Conservation (phyloP, 2,329 filamentous ascomycete genomes). For the Metarhizium humberi region DNA sequence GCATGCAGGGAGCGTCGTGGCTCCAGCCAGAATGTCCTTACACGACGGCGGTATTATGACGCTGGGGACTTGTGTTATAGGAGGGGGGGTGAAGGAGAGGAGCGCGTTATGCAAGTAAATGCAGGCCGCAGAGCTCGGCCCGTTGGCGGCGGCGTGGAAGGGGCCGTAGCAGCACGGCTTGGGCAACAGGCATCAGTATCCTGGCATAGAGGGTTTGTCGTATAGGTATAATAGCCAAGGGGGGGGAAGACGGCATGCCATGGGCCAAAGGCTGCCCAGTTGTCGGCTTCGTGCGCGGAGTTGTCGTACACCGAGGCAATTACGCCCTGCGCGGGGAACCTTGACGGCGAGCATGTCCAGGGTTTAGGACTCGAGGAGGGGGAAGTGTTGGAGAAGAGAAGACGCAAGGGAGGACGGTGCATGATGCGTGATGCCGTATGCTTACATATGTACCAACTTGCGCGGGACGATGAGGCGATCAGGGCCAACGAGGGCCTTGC, state of each 20-base stretch:
- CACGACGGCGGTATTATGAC: neutral
- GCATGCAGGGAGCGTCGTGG: neutral
- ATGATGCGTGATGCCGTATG: slow-evolving; percentile 5
- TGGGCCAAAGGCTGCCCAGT: no score
- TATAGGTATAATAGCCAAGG: neutral
- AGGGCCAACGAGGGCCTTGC: slow-evolving; percentile 71
- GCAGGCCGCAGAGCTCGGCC: neutral
- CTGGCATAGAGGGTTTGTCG: neutral
- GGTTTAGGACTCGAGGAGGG: neutral
- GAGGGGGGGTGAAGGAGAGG: neutral
- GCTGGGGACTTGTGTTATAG: neutral
- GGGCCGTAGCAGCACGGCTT: neutral
- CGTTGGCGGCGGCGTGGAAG: neutral
- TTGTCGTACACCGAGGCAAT: neutral
- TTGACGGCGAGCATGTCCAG: neutral
- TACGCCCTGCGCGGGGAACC: neutral
- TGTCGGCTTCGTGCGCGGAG: no score
- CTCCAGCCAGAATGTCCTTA: neutral
- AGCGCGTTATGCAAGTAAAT: neutral
- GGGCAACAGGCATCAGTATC: neutral
- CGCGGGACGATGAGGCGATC: slow-evolving; percentile 77
- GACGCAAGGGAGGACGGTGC: no score
- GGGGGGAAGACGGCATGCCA: neutral
- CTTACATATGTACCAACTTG: slow-evolving; percentile 75
- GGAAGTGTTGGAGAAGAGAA: neutral